phyloP scores from a whole-genome alignment of 352 stramenopile genomes.

The Globisporangium abappressorium region DNA sequence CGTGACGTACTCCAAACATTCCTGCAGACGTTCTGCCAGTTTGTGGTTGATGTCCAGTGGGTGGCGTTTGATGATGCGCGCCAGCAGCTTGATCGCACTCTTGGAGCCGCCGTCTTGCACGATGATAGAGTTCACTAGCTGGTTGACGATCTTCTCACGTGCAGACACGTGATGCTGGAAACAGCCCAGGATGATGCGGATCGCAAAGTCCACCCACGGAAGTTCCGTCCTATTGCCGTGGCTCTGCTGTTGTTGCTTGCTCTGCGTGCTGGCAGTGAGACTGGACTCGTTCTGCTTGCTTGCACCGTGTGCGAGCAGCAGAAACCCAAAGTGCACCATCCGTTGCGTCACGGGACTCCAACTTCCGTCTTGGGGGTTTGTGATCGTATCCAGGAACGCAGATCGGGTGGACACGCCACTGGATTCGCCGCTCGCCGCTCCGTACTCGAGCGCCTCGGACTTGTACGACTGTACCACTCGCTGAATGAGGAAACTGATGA shows the following conservation, averaged over 20 bases:
- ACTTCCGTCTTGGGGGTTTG: conserved; percentile 29
- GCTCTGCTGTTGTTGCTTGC: not conserved
- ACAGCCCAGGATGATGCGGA: conserved; percentile 41
- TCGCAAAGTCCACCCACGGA: conserved; percentile 37
- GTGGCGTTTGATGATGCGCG: conserved; percentile 38
- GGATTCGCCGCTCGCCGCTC: not conserved
- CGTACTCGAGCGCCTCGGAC: conserved; percentile 1
- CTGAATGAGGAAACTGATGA: conserved; percentile 28
- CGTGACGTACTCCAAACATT: conserved; percentile 56
- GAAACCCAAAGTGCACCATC: conserved; percentile 36
- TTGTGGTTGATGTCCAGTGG: conserved; percentile 31
- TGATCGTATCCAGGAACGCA: conserved; percentile 26
- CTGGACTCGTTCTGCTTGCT: conserved; percentile 20
- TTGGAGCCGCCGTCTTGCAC: conserved; percentile 28
- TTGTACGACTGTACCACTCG: conserved; percentile 29
- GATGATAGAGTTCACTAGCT: conserved; percentile 44
- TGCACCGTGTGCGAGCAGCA: conserved; percentile 25
- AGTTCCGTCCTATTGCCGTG: not conserved
- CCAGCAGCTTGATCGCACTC: conserved; percentile 32
- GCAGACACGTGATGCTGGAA: conserved; percentile 39
- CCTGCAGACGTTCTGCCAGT: conserved; percentile 34
- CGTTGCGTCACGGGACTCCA: conserved; percentile 31
- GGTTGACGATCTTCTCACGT: conserved; percentile 36
- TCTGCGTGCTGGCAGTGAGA: conserved; percentile 4
- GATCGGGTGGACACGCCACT: conserved; percentile 10